These are phyloP conservation scores for Saccharomycopsis sp. DNA, from an alignment of 805 yeast genomes.

Conservation along the genomic window DNA sequence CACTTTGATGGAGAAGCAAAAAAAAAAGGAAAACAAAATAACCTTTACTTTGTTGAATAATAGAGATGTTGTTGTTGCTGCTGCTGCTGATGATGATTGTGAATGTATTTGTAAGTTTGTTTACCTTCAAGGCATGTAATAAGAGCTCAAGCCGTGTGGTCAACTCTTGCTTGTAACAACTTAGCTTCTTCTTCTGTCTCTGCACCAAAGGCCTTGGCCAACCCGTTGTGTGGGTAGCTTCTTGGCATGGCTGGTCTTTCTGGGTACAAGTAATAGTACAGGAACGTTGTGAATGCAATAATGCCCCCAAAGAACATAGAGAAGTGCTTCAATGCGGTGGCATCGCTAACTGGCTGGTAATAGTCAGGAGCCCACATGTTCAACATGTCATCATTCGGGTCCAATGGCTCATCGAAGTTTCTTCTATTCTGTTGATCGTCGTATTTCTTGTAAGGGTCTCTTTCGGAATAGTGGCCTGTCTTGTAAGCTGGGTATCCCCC, in stretches of 20 bases:
- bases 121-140: too few species aligned
- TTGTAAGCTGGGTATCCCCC: slow-evolving; percentile 57
- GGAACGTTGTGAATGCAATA: slow-evolving; percentile 33
- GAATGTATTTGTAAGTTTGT: too few species aligned
- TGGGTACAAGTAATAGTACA: slow-evolving; percentile 46
- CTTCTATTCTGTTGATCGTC: slow-evolving; percentile 79
- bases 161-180: slow-evolving; percentile 35
- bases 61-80: too few species aligned
- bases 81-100: too few species aligned
- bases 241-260: slow-evolving; percentile 71
- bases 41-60: too few species aligned
- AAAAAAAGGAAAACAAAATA: too few species aligned
- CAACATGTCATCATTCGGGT: slow-evolving; percentile 60
- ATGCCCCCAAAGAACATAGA: slow-evolving; percentile 43
- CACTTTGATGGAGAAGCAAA: too few species aligned
- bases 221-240: slow-evolving; percentile 65
- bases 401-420: slow-evolving; percentile 64
- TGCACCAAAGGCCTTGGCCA: slow-evolving; percentile 68
- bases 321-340: slow-evolving; percentile 51
- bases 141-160: slow-evolving; percentile 25
- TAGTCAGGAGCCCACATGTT: slow-evolving; percentile 86
- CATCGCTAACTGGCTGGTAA: slow-evolving; percentile 49
- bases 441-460: slow-evolving; percentile 63
- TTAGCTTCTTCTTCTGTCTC: slow-evolving; percentile 34
- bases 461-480: slow-evolving; percentile 49